Base-by-base conservation (phyloP, 2,329 filamentous ascomycete genomes). In the Moelleriella libera region DNA sequence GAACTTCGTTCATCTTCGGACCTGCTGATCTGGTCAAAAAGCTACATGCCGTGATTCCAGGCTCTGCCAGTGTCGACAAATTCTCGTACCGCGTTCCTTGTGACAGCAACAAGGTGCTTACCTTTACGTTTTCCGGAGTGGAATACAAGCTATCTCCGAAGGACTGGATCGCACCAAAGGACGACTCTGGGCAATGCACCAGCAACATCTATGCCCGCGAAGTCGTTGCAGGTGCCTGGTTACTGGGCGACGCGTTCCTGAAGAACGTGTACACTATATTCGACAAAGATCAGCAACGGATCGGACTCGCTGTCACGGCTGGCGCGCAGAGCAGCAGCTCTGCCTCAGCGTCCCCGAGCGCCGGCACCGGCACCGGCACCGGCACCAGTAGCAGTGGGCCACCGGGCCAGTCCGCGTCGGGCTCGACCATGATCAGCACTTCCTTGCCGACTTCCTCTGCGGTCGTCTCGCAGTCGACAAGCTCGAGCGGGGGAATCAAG, bases 191-290 rank as follows among this genome's bases (percentile, higher is more conserved):
- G 30, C 61, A 62, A 30, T 83, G 80, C 58, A 73, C 77, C 14
- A 89, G 85, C 60, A 88, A 85, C 55, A 76, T 94, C 37, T 82
- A 88, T 47, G 85, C 83, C 2, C 72, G 79, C 30, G 75, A 83
- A 58, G 78, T 85, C 11, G 80, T 87, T 44, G 65, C 71, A 1
- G 71, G 68, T 55, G 56, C 80, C 30, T 94, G 88, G 87, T 70
- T 95, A n/a, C 64, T 94, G 1, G 88, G 88, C 2, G 88, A 88
- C 54, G 78, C 83, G 1, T 94, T 94, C 56, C 66, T 95, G 51
- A 94, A 94, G 68, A 94, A 94, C 55, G 88, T 94, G 12, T 94
- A 94, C 60, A 72, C 79, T 1, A 82, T 92, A 29, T 94, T 94
- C 60, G 88, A 95, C 61, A 78, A 77, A 47, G 87, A 90, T 52